Conservation (phyloP, 441 rosid genomes). For the Lepidium campestre region DNA sequence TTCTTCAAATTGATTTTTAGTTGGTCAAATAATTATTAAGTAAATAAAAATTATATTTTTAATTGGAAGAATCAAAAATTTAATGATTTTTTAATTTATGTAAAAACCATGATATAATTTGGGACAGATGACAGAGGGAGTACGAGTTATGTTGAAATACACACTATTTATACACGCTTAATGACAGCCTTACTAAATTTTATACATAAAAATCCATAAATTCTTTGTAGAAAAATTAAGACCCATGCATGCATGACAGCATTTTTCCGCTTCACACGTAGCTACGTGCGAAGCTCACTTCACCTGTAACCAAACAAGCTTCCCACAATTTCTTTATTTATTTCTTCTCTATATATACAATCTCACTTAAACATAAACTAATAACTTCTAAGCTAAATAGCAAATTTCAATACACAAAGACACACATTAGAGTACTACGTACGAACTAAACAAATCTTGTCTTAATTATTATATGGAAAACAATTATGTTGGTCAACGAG, state of each 20-base stretch:
- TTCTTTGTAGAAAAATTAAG: neutral
- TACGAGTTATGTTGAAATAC: neutral
- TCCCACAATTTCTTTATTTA: neutral
- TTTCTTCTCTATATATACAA: slow-evolving; percentile 23
- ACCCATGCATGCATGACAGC: slow-evolving; percentile 33
- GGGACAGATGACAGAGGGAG: no score
- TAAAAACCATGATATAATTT: no score
- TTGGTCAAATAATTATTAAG: no score
- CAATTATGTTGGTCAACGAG: slow-evolving; percentile 15
- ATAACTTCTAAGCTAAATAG: neutral
- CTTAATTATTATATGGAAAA: slow-evolving; percentile 12
- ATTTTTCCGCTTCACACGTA: slow-evolving; percentile 15
- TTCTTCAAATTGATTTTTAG: no score
- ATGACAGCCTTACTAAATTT: neutral
- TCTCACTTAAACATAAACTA: neutral
- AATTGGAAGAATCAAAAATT: no score
- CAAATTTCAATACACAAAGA: neutral
- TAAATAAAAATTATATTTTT: no score
- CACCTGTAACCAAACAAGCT: slow-evolving; percentile 12
- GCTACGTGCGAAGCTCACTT: slow-evolving; percentile 29
- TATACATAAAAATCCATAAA: neutral
- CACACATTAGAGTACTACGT: neutral
- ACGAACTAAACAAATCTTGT: neutral
- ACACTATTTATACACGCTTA: neutral
- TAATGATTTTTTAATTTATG: no score